phyloP scores from a whole-genome alignment of 768 basidiomycete species.

The Cantharellus anzutake region DNA sequence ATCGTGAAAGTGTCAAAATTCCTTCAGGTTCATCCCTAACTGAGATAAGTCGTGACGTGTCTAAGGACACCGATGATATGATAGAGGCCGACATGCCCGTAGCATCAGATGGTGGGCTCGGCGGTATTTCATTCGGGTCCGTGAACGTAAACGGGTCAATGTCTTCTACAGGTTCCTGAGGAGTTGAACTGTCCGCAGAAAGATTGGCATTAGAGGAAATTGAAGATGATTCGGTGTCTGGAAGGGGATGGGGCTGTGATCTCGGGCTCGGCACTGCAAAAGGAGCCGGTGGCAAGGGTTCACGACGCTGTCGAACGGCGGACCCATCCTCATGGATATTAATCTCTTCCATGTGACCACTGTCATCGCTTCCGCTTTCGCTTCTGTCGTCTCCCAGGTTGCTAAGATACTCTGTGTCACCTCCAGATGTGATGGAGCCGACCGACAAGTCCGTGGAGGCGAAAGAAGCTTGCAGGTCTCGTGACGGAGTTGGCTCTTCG shows the following conservation, averaged over 20 bases:
- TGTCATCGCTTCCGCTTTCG: not conserved
- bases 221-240: conserved; percentile 6
- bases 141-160: conserved; percentile 11
- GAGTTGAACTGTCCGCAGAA: too few relatives aligned
- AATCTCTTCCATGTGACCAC: conserved; percentile 53
- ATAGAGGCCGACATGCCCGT: not conserved
- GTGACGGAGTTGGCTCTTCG: not conserved
- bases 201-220: conserved; percentile 1
- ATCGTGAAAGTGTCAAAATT: not conserved
- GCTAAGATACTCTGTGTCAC: conserved; percentile 31
- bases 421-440: conserved; percentile 30
- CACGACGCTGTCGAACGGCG: conserved; percentile 4
- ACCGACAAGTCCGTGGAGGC: conserved; percentile 29
- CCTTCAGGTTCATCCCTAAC: not conserved
- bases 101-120: not conserved
- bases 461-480: conserved; percentile 29
- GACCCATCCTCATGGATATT: conserved; percentile 46
- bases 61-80: not conserved
- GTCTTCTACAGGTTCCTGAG: not conserved
- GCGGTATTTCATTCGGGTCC: not conserved
- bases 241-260: not conserved
- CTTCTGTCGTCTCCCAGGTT: conserved; percentile 41
- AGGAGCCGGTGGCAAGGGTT: not conserved
- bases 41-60: not conserved
- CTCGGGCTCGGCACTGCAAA: not conserved